Base-by-base conservation (phyloP, 2,329 filamentous ascomycete genomes). In the Dryadomyces quercivorus region DNA sequence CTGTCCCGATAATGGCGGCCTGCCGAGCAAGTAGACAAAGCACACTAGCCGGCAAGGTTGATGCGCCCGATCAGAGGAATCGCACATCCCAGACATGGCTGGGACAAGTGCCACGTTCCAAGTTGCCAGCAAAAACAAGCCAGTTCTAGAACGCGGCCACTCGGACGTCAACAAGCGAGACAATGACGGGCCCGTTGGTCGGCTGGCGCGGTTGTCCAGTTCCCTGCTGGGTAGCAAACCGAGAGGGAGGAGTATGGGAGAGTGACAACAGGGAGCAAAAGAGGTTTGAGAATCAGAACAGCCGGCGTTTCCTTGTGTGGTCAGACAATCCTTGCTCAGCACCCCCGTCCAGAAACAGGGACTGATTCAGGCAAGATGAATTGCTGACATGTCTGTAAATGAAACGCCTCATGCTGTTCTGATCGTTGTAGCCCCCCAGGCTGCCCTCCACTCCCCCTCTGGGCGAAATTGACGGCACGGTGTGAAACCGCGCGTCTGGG, bases 61-160 rank as follows among this genome's bases (percentile, higher is more conserved):
- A 81, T 80, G 76, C 76, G 76, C 71, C 75, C 76, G 77, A 72
- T 70, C 75, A 66, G 71, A 72, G 69, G 43, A 72, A 75, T 71
- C 31, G 44, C 15, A 20, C 26, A 44, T 16, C 47, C 15, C 6
- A 38, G 8, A 9, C 31, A 38, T 7, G 20, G 36, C 48, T 47
- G 21, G 36, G 6, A 34, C 2, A 48, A 55, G 26, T 46, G 53
- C 18, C 52, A 40, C 38, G 46, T 22, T 15, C 26, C 47, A 6
- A 15, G 20, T 5, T 10, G n/a, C 2, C 45, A 52, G n/a, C 18
- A 34, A 16, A 5, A 18, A 10, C 40, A 38, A 50, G 18, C 48
- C 40, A 40, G 5, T 31, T 31, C 34, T 7, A 16, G 15, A 36
- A 20, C 54, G 54, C 40, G 52, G 55, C 58, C 53, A 49, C 44